A percentile compares a stretch with the other conserved stretches of the same genome.
phyloP scores from a whole-genome alignment of 768 basidiomycete genomes.

The Butyriboletus loyo region DNA sequence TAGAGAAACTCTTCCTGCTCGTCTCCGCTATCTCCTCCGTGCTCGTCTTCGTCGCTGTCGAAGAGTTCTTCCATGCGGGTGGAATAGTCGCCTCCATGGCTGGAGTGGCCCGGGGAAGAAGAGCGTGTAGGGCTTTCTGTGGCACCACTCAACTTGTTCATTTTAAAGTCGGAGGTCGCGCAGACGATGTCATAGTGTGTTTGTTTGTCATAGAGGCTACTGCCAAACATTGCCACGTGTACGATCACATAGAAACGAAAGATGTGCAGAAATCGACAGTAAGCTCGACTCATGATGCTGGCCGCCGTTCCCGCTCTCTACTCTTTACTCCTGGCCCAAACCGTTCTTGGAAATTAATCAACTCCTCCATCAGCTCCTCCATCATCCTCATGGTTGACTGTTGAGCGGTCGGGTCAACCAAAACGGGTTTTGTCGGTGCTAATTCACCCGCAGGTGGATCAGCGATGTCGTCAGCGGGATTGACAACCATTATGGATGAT shows the following conservation, averaged over 20 bases:
- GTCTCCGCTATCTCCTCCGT: constrained; percentile 44
- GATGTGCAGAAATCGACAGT: constrained; percentile 16
- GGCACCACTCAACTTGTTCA: constrained; percentile 4
- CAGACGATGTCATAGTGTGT: not conserved
- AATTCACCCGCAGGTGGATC: constrained; percentile 17
- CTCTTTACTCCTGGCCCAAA: constrained; percentile 61
- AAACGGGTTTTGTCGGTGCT: constrained; percentile 1
- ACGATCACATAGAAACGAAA: not conserved
- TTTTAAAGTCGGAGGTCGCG: not conserved
- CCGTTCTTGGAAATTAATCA: constrained; percentile 84
- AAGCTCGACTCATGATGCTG: constrained; percentile 27
- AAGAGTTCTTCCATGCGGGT: constrained; percentile 26
- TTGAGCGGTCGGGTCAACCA: constrained; percentile 15
- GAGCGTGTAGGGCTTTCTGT: not conserved
- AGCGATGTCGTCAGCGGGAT: constrained; percentile 5
- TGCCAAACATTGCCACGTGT: constrained; percentile 30
- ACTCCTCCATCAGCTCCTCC: constrained; percentile 88
- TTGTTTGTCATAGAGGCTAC: constrained; percentile 26
- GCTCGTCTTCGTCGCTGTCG: constrained; percentile 42
- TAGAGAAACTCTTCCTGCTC: constrained; percentile 71
- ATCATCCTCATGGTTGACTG: constrained; percentile 72
- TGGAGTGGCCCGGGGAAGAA: constrained; percentile 14
- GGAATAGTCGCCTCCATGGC: constrained; percentile 24
- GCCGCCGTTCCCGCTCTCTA: constrained; percentile 53
- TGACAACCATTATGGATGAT: constrained; percentile 37